phyloP scores from a whole-genome alignment of 2,329 filamentous ascomycete genomes.

The Chaetomiaceae sp. region DNA sequence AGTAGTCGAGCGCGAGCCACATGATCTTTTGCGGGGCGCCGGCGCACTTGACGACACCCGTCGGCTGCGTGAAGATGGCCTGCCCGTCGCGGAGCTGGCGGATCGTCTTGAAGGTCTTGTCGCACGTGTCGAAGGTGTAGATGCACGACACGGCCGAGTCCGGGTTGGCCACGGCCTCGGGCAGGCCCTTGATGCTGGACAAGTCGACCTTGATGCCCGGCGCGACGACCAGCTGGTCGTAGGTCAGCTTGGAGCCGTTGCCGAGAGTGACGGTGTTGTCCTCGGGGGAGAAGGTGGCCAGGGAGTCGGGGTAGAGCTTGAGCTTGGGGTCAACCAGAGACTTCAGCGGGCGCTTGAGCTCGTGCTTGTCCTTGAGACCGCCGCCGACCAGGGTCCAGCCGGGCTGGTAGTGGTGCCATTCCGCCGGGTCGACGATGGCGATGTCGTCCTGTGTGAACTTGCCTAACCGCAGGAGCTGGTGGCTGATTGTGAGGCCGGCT shows the following conservation, averaged over 20 bases:
- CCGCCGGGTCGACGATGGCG: slow-evolving; percentile 58
- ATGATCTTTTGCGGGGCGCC: slow-evolving; percentile 58
- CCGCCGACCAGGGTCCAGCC: slow-evolving; percentile 66
- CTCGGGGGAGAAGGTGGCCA: slow-evolving; percentile 48
- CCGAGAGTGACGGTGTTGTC: slow-evolving; percentile 51
- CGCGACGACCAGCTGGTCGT: slow-evolving; percentile 60
- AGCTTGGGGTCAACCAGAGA: slow-evolving; percentile 55
- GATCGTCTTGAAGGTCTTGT: slow-evolving; percentile 48
- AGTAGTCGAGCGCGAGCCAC: slow-evolving; percentile 58
- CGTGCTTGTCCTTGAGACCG: slow-evolving; percentile 58
- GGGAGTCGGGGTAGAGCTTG: slow-evolving; percentile 52
- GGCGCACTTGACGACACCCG: slow-evolving; percentile 55
- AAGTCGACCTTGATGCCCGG: slow-evolving; percentile 53
- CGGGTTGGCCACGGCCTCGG: slow-evolving; percentile 48
- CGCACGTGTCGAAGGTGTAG: slow-evolving; percentile 51
- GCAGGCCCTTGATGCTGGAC: slow-evolving; percentile 48
- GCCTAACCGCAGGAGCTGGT: slow-evolving; percentile 59
- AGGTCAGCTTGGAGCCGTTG: slow-evolving; percentile 52
- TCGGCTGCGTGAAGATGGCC: slow-evolving; percentile 57
- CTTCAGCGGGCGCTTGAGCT: slow-evolving; percentile 47
- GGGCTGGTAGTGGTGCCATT: slow-evolving; percentile 63
- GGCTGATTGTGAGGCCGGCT: slow-evolving; percentile 60
- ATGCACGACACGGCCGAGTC: slow-evolving; percentile 49
- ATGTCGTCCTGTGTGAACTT: slow-evolving; percentile 56
- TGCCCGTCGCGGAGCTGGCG: slow-evolving; percentile 43